Conservation (phyloP, 2,329 filamentous ascomycete genomes). For the Helicocarpus griseus region DNA sequence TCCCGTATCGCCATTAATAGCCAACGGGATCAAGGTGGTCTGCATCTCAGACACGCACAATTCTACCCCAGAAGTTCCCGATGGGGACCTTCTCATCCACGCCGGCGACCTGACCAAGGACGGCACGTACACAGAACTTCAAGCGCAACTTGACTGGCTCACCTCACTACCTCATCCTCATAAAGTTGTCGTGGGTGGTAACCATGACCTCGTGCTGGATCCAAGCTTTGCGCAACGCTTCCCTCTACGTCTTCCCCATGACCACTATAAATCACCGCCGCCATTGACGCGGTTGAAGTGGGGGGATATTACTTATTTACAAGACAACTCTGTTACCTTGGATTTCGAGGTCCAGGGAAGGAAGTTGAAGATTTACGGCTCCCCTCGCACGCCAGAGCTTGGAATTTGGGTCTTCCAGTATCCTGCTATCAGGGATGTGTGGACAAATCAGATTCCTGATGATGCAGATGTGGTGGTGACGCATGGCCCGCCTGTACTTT, state of each 20-base stretch:
- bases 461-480: conserved; percentile 14
- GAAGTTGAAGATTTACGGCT: conserved; percentile 13
- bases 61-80: conserved; percentile 24
- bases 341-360: not conserved
- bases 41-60: conserved; percentile 38
- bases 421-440: conserved; percentile 8
- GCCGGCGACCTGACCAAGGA: conserved; percentile 37
- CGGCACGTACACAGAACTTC: conserved; percentile 20
- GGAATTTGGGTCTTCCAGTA: conserved; percentile 15
- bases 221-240: not conserved
- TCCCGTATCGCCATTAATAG: too few relatives aligned
- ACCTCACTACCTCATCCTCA: conserved; percentile 25
- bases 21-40: conserved; percentile 14
- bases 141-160: conserved; percentile 33
- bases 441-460: conserved; percentile 1
- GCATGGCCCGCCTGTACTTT: conserved; percentile 13
- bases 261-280: not conserved
- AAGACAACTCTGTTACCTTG: conserved; percentile 6
- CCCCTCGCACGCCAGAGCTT: not conserved
- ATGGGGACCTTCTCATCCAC: conserved; percentile 37
- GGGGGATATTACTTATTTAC: conserved; percentile 10
- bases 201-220: conserved; percentile 28
- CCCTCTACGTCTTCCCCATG: too few relatives aligned
- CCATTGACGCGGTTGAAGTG: conserved; percentile 10
- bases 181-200: conserved; percentile 38